Evolutionary conservation across 2,329 filamentous ascomycete genomes (phyloP), one percentile per base, ranked within the genome.

Genomic region (Endothia cerciana): DNA sequence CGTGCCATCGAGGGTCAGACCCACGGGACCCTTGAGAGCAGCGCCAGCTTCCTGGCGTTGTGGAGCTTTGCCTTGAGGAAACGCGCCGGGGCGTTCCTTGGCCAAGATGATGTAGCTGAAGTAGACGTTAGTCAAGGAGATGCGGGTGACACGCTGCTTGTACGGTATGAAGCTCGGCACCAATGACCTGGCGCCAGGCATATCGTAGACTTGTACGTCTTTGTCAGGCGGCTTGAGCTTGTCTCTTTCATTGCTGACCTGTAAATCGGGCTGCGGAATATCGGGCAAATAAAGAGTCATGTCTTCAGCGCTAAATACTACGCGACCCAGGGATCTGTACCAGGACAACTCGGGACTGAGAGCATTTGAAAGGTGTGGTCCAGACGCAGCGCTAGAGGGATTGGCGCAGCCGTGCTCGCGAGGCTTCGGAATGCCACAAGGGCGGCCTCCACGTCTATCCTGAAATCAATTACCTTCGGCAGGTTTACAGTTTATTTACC

Each of bases 161-260:
- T 81, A 82, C 0, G 80, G 76, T 0, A 80, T 81, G 38, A 79
- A 77, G 19, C 80, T 82, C 1, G 87, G 85, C 0, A 77, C 72
- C 4, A 90, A 78, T 0, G 86, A 87, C 74, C 87, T 88, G 40
- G 79, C 71, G 0, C 83, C 84, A 0, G 86, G 85, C 0, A 89
- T 79, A 64, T 89, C 86, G 73, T n/a, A n/a, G n/a, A n/a, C n/a
- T n/a, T n/a, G n/a, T 89, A 89, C 1, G 83, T 87, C 0, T 84
- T 83, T 0, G 86, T 88, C 62, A 89, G 77, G 5, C n/a, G n/a
- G n/a, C n/a, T n/a, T n/a, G n/a, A n/a, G n/a, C 87, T 87, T 0
- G 81, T 83, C 70, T 89, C 86, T 67, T 87, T 85, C 68, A 87
- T 81, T 5, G 80, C 74, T 0, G 85, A 85, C 65, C 69, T 84